Base-by-base conservation (phyloP, 345 rosid genomes). In the Odontarrhena argentea region DNA sequence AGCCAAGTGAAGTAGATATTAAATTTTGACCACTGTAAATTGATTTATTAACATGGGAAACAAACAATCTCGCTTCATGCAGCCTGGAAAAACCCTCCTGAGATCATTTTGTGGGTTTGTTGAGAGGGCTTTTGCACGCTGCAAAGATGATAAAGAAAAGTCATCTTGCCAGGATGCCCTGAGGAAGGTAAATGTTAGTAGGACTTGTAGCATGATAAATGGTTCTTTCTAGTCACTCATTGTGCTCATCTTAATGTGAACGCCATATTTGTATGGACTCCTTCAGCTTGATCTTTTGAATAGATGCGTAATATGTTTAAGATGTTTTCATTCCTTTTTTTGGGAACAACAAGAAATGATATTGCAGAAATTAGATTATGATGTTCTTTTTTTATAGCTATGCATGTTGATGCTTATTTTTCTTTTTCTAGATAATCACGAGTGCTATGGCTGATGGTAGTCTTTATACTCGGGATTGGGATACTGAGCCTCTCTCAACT, bases 71-170 rank as follows among this genome's bases (percentile, higher is more conserved):
- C 9, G 5, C 63, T 78, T 40, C 74, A 65, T 77, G 74, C 83
- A 95, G 99, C 80, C 85, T 80, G 87, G 83, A 37, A 49, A 82
- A 37, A 49, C 60, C 64, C 84, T 91, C 70, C 99, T 96, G 0
- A 85, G 80, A 68, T 89, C 99, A 5, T 79, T 95, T 28, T 77
- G 86, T 40, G 86, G 83, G 62, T 95, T 86, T 76, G 97, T 89
- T 41, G 98, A 91, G 79, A 95, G 96, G 74, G 98, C 86, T 72
- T 71, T 95, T 69, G 78, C 83, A 69, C 90, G 86, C 41, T 89
- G 96, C 80, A 84, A 85, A 71, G 86, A 79, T 83, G 98, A 95
- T 38, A 75, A 80, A 62, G 86, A 87, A 77, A 79, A 69, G 49
- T 79, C 68, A 71, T 92, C 88, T 77, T 89, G 86, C 65, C 87